Conservation (phyloP, 495 filamentous ascomycete species). For the Xylaria longipes region DNA sequence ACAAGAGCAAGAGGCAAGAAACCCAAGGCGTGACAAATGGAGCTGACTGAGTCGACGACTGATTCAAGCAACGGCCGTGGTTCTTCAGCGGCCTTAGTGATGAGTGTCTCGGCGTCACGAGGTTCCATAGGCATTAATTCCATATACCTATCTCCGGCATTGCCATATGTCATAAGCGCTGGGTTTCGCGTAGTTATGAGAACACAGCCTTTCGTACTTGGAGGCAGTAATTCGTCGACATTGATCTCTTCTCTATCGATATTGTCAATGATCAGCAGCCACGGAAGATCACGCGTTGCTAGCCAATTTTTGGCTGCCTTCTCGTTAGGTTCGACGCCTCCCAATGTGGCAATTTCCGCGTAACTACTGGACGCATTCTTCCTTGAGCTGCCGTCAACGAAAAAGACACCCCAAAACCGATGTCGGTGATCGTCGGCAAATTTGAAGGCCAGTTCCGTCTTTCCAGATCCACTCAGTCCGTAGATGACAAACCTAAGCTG, state of each 20-base stretch:
- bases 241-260: neutral
- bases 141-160: neutral
- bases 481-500: constrained; percentile 42
- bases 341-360: constrained; percentile 12
- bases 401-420: constrained; percentile 33
- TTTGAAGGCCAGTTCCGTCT: constrained; percentile 48
- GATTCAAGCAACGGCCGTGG: neutral
- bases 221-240: neutral
- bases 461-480: constrained; percentile 47
- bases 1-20: neutral
- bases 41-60: neutral
- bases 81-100: neutral
- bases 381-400: constrained; percentile 20
- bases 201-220: neutral
- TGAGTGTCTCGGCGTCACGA: neutral
- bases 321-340: neutral
- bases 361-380: constrained; percentile 13
- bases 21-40: neutral
- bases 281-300: neutral
- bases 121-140: neutral
- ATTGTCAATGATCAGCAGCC: neutral
- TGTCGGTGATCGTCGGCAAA: constrained; percentile 41
- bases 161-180: neutral
- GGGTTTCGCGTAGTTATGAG: neutral
- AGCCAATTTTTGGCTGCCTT: constrained; percentile 1